A percentile compares a stretch with the other conserved stretches of the same genome.
These are phyloP conservation scores for Citrus trifoliata DNA, from an alignment of 345 rosid genomes.

Conservation along the genomic window DNA sequence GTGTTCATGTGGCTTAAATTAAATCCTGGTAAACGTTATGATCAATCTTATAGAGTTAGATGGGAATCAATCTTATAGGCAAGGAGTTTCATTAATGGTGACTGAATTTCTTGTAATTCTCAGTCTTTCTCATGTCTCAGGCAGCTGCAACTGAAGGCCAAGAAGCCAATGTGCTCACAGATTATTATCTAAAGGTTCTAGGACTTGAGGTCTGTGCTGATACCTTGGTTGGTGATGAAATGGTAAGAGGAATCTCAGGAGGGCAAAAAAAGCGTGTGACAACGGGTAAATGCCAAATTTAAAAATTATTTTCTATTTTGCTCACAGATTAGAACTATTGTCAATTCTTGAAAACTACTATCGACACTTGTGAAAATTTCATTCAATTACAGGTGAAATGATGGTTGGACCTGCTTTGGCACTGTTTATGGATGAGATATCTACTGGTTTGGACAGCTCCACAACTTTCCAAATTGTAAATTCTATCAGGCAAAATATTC, in stretches of 20 bases:
- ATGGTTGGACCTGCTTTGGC: slow-evolving; percentile 68
- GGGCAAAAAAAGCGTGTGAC: slow-evolving; percentile 71
- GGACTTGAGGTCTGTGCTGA: slow-evolving; percentile 69
- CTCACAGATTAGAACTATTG: not conserved
- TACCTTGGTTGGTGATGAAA: slow-evolving; percentile 53
- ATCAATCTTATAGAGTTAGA: too few relatives aligned
- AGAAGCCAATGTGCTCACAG: slow-evolving; percentile 49
- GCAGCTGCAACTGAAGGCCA: slow-evolving; percentile 48
- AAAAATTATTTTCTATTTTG: not conserved
- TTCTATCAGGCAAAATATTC: slow-evolving; percentile 48
- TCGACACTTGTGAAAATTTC: not conserved
- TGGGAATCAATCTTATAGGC: not conserved
- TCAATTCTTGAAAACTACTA: too few relatives aligned
- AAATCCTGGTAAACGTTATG: too few relatives aligned
- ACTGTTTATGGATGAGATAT: slow-evolving; percentile 74
- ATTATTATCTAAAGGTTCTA: slow-evolving; percentile 57
- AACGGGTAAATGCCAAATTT: slow-evolving; percentile 38
- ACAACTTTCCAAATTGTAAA: slow-evolving; percentile 70
- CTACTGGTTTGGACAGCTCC: slow-evolving; percentile 79
- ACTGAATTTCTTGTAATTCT: not conserved
- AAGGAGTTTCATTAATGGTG: not conserved
- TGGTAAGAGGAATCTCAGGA: slow-evolving; percentile 71
- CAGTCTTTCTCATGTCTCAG: slow-evolving; percentile 21
- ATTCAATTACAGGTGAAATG: slow-evolving; percentile 54
- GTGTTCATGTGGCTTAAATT: not conserved